These are phyloP conservation scores for Clarireedia hainanense DNA, from an alignment of 2,329 filamentous ascomycete genomes.

Conservation along the genomic window DNA sequence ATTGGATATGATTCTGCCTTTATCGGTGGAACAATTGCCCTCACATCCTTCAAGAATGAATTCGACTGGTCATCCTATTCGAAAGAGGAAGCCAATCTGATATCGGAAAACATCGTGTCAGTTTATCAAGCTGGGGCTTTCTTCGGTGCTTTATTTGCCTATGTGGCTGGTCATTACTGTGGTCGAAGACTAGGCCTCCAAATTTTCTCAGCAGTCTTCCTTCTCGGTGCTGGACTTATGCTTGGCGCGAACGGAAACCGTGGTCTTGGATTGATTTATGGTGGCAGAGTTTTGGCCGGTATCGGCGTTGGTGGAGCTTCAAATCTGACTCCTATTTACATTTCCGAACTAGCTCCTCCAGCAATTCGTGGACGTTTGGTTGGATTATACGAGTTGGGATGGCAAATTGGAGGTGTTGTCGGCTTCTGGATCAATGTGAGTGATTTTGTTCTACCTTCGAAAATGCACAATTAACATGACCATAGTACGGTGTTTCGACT, in stretches of 20 bases:
- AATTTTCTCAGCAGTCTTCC: conserved; percentile 55
- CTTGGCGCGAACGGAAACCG: conserved; percentile 38
- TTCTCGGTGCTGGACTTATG: conserved; percentile 65
- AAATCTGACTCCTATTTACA: conserved; percentile 57
- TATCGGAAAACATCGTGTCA: conserved; percentile 23
- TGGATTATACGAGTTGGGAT: conserved; percentile 59
- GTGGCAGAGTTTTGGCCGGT: conserved; percentile 21
- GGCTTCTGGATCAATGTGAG: conserved; percentile 55
- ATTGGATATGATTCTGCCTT: conserved; percentile 25
- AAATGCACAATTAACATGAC: conserved; percentile 15
- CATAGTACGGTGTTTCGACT: conserved; percentile 49
- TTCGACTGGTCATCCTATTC: conserved; percentile 21
- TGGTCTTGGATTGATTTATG: conserved; percentile 13
- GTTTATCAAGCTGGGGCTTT: conserved; percentile 24
- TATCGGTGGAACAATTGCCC: conserved; percentile 21
- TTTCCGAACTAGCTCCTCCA: conserved; percentile 48
- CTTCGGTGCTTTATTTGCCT: conserved; percentile 13
- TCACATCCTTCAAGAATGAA: conserved; percentile 18
- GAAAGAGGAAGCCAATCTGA: conserved; percentile 7
- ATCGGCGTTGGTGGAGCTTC: conserved; percentile 32
- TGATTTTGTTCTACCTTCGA: conserved; percentile 17
- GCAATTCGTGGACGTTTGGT: conserved; percentile 41
- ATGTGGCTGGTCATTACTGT: conserved; percentile 3
- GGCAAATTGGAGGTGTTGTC: conserved; percentile 55
- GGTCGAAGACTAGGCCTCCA: conserved; percentile 40